phyloP scores from a whole-genome alignment of 1,139 yeast species.

The Candida neerlandica region DNA sequence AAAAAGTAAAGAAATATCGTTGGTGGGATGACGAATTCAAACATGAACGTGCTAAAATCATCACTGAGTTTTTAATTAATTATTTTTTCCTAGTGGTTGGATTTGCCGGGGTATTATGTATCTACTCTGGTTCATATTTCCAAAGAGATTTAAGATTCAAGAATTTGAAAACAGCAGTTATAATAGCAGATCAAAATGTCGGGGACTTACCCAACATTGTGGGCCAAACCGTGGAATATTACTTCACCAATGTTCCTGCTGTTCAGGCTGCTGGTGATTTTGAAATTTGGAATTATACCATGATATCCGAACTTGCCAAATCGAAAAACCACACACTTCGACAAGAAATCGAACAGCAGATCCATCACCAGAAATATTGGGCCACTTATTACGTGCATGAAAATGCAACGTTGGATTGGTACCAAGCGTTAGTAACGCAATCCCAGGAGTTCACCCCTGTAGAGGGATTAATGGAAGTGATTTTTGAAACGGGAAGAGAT shows the following conservation, averaged over 20 bases:
- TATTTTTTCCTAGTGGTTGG: conserved; percentile 28
- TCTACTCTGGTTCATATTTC: conserved; percentile 38
- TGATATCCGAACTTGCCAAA: conserved; percentile 22
- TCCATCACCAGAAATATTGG: conserved; percentile 38
- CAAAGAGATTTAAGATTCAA: conserved; percentile 22
- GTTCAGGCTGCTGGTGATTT: conserved; percentile 26
- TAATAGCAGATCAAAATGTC: conserved; percentile 28
- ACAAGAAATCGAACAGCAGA: conserved; percentile 30
- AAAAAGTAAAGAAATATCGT: conserved; percentile 21
- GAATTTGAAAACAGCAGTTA: conserved; percentile 27
- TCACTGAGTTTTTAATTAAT: conserved; percentile 23
- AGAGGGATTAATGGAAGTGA: conserved; percentile 23
- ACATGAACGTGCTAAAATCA: conserved; percentile 21
- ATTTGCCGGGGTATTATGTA: conserved; percentile 26
- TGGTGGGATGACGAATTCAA: conserved; percentile 22
- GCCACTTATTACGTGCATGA: conserved; percentile 29
- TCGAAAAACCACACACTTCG: conserved; percentile 23
- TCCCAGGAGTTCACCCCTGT: conserved; percentile 21
- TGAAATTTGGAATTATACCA: conserved; percentile 25
- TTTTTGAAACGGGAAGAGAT: conserved; percentile 37
- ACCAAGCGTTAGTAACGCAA: conserved; percentile 19
- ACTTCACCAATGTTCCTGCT: conserved; percentile 26
- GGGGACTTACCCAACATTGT: conserved; percentile 28
- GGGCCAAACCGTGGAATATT: conserved; percentile 26
- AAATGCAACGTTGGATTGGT: conserved; percentile 29